phyloP scores from a whole-genome alignment of 2,329 filamentous ascomycete genomes.

The Pezicula carpinea region DNA sequence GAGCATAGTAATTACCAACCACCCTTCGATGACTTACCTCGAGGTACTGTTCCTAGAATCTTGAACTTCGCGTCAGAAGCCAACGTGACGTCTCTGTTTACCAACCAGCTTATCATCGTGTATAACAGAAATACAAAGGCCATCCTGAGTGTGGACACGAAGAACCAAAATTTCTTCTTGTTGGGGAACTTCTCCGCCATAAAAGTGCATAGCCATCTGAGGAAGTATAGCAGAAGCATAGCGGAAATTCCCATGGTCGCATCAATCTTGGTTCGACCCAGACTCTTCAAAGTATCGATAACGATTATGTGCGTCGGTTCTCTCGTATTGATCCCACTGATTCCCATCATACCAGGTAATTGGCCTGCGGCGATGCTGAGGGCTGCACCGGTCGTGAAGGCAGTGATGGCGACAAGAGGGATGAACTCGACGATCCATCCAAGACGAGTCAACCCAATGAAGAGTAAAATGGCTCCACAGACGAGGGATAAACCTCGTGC shows the following conservation, averaged over 20 bases:
- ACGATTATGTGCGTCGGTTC: constrained; percentile 44
- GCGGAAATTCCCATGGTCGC: constrained; percentile 71
- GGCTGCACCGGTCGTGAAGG: constrained; percentile 50
- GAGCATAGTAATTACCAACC: background rate
- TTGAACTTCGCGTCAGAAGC: constrained; percentile 54
- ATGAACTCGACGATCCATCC: constrained; percentile 53
- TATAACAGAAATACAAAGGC: constrained; percentile 79
- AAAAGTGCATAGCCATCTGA: constrained; percentile 57
- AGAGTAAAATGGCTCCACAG: constrained; percentile 43
- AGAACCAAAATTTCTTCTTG: constrained; percentile 69
- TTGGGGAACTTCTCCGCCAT: constrained; percentile 63
- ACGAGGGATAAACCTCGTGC: constrained; percentile 45
- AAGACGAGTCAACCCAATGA: constrained; percentile 44
- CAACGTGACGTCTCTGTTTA: constrained; percentile 52
- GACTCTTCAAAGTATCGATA: constrained; percentile 44
- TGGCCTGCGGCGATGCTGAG: constrained; percentile 47
- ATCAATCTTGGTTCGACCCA: constrained; percentile 53
- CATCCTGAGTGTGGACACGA: constrained; percentile 71
- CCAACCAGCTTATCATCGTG: constrained; percentile 69
- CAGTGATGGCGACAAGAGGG: constrained; percentile 45
- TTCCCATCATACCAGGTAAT: constrained; percentile 46
- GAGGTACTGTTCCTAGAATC: constrained; percentile 64
- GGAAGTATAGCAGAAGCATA: constrained; percentile 61
- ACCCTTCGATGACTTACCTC: constrained; percentile 42
- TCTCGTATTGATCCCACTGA: constrained; percentile 45